Evolutionary conservation across 2,329 filamentous ascomycete genomes (phyloP).

Genomic region (Claviceps maximensis): DNA sequence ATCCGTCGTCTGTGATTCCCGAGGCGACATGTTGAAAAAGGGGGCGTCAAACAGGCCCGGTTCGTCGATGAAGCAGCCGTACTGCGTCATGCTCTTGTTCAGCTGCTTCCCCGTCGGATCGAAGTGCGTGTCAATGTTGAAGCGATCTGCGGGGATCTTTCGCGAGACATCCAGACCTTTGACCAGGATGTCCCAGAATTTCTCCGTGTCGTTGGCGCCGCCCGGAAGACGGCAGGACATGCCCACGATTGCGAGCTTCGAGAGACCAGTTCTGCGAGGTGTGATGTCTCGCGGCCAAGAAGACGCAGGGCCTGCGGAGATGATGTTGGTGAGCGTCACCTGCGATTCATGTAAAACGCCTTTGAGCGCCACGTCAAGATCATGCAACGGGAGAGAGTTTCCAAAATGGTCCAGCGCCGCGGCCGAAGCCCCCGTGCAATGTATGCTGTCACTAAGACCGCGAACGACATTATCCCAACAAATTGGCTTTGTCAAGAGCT

Average conservation of each 20-base stretch:
- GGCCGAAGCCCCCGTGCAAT: not conserved
- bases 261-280: slow-evolving; percentile 5
- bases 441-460: not conserved
- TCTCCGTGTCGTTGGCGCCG: slow-evolving; percentile 23
- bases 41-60: slow-evolving; percentile 59
- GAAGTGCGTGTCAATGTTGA: slow-evolving; percentile 50
- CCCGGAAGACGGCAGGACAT: slow-evolving; percentile 32
- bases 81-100: slow-evolving; percentile 55
- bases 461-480: slow-evolving; percentile 6
- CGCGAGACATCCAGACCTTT: slow-evolving; percentile 44
- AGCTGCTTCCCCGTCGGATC: slow-evolving; percentile 51
- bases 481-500: slow-evolving; percentile 8
- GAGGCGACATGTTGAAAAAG: slow-evolving; percentile 71
- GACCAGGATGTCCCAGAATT: slow-evolving; percentile 7
- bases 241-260: slow-evolving; percentile 72
- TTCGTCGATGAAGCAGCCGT: slow-evolving; percentile 54
- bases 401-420: not conserved
- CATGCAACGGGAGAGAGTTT: not conserved
- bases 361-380: not conserved
- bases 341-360: not conserved
- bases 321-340: not conserved
- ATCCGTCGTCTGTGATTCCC: slow-evolving; percentile 59
- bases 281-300: not conserved
- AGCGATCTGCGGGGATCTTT: slow-evolving; percentile 47
- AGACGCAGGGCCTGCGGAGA: not conserved